Percentiles rank a stretch among this genome's conserved stretches.
Conservation (phyloP, 345 rosid species). For the Syzygium jambos region DNA sequence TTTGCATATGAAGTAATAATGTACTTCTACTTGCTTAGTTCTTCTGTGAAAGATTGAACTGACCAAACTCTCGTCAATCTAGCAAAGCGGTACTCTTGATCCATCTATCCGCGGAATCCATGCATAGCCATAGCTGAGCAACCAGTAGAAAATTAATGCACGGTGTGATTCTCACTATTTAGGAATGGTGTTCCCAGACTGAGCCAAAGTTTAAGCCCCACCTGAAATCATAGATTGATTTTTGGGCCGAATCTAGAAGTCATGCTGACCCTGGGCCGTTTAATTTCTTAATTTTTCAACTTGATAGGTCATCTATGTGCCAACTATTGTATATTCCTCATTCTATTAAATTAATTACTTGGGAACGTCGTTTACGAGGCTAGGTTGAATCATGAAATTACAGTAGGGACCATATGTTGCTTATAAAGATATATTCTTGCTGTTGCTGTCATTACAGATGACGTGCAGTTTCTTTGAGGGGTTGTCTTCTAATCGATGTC, state of each 20-base stretch:
- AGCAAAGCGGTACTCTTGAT: neutral
- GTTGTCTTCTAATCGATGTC: no score
- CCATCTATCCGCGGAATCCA: neutral
- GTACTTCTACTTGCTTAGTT: neutral
- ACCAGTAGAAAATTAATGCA: neutral
- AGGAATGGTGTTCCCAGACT: neutral
- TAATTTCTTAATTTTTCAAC: neutral
- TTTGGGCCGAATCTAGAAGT: neutral
- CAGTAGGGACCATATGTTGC: neutral
- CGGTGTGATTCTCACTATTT: neutral
- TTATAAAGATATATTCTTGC: no score
- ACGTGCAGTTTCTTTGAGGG: no score
- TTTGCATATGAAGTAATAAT: neutral
- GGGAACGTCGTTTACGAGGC: fast-evolving
- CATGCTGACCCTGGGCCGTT: neutral
- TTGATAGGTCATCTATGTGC: neutral
- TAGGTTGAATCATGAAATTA: fast-evolving
- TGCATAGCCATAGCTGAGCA: no score
- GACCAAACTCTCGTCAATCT: neutral
- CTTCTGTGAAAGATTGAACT: neutral
- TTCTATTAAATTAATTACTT: neutral
- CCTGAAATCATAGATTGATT: neutral
- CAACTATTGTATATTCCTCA: neutral
- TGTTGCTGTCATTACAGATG: no score
- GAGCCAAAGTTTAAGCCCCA: neutral